Percentiles rank a stretch among this genome's conserved stretches.
Evolutionary conservation across 805 yeast species (phyloP).

Genomic region (Wickerhamiella bombiphila): DNA sequence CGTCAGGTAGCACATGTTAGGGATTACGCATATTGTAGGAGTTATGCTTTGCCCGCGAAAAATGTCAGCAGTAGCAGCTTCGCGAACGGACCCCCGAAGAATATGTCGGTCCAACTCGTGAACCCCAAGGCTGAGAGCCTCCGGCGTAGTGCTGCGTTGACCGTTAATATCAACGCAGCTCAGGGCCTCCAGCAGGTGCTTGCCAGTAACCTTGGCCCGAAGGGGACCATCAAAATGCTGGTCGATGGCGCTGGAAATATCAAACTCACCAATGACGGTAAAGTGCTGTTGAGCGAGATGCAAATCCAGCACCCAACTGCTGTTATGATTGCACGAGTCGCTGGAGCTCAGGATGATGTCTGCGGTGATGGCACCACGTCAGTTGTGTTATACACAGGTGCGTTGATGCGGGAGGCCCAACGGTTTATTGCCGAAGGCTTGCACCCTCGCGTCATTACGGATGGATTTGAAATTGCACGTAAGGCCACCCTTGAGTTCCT

Average conservation of each 20-base stretch:
- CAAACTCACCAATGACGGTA: slow-evolving; percentile 94
- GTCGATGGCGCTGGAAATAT: slow-evolving; percentile 95
- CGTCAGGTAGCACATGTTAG: no score
- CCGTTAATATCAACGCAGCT: slow-evolving; percentile 91
- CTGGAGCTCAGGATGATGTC: slow-evolving; percentile 96
- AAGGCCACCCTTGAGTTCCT: slow-evolving; percentile 56
- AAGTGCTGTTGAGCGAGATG: slow-evolving; percentile 86
- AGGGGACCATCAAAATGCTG: slow-evolving; percentile 88
- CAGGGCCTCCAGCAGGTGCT: slow-evolving; percentile 90
- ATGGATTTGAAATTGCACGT: slow-evolving; percentile 88
- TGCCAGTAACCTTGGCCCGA: slow-evolving; percentile 87
- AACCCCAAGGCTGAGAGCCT: slow-evolving; percentile 98
- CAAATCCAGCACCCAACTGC: slow-evolving; percentile 90
- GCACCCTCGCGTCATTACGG: slow-evolving; percentile 87
- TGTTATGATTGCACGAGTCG: slow-evolving; percentile 84
- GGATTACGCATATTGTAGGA: no score
- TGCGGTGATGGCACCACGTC: slow-evolving; percentile 99
- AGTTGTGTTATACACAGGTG: slow-evolving; percentile 88
- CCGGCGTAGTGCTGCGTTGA: slow-evolving; percentile 86
- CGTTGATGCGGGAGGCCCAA: slow-evolving; percentile 85
- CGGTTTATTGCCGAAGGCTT: slow-evolving; percentile 84
- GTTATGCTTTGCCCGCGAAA: no score
- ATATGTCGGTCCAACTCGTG: slow-evolving; percentile 52
- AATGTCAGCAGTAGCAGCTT: background rate
- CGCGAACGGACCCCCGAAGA: no score